Evolutionary conservation across 495 filamentous ascomycete genomes (phyloP).

Genomic region (Tuber umbilicatum): DNA sequence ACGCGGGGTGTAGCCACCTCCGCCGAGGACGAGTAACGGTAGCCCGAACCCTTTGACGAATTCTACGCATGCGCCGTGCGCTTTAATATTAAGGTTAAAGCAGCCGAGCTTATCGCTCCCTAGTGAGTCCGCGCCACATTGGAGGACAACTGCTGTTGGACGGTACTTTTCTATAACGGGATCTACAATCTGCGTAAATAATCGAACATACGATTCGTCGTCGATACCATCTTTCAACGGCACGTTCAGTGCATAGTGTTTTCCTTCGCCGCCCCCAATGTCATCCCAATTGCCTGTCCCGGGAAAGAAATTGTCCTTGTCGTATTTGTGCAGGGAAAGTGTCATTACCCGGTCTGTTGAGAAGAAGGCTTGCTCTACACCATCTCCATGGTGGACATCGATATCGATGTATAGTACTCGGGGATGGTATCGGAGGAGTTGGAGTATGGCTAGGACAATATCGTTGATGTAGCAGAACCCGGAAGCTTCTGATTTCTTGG

Average conservation of each 20-base stretch:
- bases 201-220: constrained; percentile 76
- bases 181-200: constrained; percentile 76
- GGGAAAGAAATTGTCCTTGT: constrained; percentile 86
- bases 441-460: constrained; percentile 92
- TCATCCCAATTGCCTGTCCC: constrained; percentile 94
- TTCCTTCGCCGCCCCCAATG: constrained; percentile 85
- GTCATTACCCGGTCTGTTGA: constrained; percentile 98
- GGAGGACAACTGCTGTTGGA: constrained; percentile 82
- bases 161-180: constrained; percentile 67
- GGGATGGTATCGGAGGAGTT: constrained; percentile 88
- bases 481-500: constrained; percentile 92
- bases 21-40: constrained; percentile 83
- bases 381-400: constrained; percentile 96
- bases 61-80: constrained; percentile 83
- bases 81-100: constrained; percentile 93
- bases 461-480: constrained; percentile 99
- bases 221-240: constrained; percentile 94
- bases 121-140: constrained; percentile 93
- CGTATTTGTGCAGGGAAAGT: constrained; percentile 93
- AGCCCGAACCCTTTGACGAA: constrained; percentile 71
- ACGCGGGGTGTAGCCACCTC: constrained; percentile 93
- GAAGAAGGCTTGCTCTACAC: constrained; percentile 96
- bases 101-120: constrained; percentile 87
- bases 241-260: constrained; percentile 94
- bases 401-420: constrained; percentile 97